Percentiles rank a stretch among this genome's conserved stretches.
These are phyloP conservation scores for Oryza brachyantha DNA, from an alignment of 176 grass and related monocot genomes.

Conservation along the genomic window DNA sequence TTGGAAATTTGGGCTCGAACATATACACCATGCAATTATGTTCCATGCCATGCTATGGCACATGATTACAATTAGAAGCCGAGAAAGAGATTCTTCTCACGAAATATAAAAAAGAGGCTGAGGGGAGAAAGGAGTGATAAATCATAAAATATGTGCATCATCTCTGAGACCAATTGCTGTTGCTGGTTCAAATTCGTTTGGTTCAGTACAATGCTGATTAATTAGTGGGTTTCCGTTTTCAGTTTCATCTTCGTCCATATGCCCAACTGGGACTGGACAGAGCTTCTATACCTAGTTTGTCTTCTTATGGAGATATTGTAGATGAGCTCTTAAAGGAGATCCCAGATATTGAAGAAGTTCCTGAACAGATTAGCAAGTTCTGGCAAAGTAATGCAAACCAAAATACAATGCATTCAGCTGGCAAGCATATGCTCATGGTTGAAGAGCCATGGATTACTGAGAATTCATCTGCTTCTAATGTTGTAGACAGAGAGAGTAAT, in stretches of 20 bases:
- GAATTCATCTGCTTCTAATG: conserved; percentile 25
- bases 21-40: neutral
- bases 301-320: conserved; percentile 64
- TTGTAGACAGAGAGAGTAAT: conserved; percentile 31
- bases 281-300: conserved; percentile 60
- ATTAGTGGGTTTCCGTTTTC: conserved; percentile 24
- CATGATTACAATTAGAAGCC: neutral
- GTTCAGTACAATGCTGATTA: neutral
- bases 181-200: neutral
- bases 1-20: neutral
- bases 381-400: conserved; percentile 40
- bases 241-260: conserved; percentile 91
- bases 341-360: conserved; percentile 74
- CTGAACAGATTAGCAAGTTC: conserved; percentile 55
- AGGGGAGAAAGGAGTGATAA: neutral
- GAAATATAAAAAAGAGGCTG: conserved; percentile 9
- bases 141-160: neutral
- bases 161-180: conserved; percentile 5
- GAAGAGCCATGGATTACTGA: conserved; percentile 82
- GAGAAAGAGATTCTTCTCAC: neutral
- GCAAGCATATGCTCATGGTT: conserved; percentile 44
- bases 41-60: neutral
- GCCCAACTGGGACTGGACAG: conserved; percentile 86
- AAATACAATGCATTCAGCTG: conserved; percentile 29
- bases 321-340: conserved; percentile 77